Evolutionary conservation across 2,329 filamentous ascomycete genomes (phyloP).

Genomic region (Apiospora hydei): DNA sequence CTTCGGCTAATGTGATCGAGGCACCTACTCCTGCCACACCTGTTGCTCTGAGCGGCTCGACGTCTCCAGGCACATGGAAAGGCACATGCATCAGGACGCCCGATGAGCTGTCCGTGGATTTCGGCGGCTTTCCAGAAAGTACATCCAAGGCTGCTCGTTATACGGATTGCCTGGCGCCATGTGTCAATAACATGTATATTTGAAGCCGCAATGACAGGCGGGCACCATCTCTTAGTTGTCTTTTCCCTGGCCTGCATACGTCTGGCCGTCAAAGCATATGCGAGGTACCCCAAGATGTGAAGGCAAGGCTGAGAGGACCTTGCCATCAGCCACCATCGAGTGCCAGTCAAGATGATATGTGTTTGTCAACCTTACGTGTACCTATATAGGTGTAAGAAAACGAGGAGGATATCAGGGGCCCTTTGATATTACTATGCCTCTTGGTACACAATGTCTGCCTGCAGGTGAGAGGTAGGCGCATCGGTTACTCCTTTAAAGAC

Average conservation of each 20-base stretch:
- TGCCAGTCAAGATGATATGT: neutral
- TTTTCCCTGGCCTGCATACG: neutral
- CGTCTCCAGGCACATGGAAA: neutral
- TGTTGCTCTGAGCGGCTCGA: neutral
- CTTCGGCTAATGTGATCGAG: neutral
- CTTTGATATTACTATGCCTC: neutral
- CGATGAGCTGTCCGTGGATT: neutral
- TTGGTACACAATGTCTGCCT: neutral
- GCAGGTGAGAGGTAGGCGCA: neutral
- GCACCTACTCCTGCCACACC: neutral
- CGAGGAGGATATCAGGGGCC: neutral
- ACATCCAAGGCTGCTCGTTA: neutral
- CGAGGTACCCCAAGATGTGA: neutral
- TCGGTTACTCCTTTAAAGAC: neutral
- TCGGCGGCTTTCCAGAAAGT: neutral
- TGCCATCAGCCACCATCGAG: neutral
- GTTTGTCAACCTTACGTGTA: neutral
- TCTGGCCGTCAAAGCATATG: neutral
- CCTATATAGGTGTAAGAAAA: neutral
- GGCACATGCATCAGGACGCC: neutral
- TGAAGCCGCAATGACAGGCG: neutral
- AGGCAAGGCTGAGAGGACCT: neutral
- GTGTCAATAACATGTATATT: neutral
- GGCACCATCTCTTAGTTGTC: neutral
- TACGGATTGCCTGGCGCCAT: neutral